Evolutionary conservation across 768 basidiomycete genomes (phyloP).

Genomic region (Artomyces pyxidatus): DNA sequence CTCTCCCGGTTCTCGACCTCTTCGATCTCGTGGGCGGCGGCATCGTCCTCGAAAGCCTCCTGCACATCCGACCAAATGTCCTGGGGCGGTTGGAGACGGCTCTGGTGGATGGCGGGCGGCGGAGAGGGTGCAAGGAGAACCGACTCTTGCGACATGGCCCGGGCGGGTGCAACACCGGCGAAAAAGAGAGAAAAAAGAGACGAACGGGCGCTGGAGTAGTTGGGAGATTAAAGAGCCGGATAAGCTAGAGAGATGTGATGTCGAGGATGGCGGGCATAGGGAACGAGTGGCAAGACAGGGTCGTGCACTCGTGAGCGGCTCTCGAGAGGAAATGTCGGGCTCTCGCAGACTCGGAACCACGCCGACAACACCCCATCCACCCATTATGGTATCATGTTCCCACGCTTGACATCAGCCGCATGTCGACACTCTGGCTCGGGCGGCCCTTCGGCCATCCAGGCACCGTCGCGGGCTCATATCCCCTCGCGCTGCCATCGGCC

Average conservation of each 20-base stretch:
- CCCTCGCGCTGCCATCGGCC: too few relatives aligned
- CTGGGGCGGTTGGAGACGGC: constrained; percentile 21
- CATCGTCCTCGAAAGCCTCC: constrained; percentile 1
- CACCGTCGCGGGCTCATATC: too few relatives aligned
- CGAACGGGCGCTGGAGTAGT: neutral
- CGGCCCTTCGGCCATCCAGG: too few relatives aligned
- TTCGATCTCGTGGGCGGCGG: constrained; percentile 5
- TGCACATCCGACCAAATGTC: constrained; percentile 29
- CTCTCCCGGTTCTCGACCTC: constrained; percentile 11
- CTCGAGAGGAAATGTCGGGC: neutral
- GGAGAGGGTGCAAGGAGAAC: constrained; percentile 7
- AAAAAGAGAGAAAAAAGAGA: neutral
- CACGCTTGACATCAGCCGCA: neutral
- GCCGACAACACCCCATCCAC: neutral
- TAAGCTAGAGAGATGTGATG: neutral
- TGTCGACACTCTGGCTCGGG: too few relatives aligned
- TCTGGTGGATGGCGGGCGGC: neutral
- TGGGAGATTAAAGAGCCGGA: neutral
- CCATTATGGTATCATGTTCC: neutral
- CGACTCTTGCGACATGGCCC: constrained; percentile 11
- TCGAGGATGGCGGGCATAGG: neutral
- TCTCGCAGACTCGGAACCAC: neutral
- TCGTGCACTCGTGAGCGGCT: too few relatives aligned
- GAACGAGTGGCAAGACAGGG: too few relatives aligned
- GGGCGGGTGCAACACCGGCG: neutral